Evolutionary conservation across 768 basidiomycete genomes (phyloP).

Genomic region (Hemileccinum impolitum): DNA sequence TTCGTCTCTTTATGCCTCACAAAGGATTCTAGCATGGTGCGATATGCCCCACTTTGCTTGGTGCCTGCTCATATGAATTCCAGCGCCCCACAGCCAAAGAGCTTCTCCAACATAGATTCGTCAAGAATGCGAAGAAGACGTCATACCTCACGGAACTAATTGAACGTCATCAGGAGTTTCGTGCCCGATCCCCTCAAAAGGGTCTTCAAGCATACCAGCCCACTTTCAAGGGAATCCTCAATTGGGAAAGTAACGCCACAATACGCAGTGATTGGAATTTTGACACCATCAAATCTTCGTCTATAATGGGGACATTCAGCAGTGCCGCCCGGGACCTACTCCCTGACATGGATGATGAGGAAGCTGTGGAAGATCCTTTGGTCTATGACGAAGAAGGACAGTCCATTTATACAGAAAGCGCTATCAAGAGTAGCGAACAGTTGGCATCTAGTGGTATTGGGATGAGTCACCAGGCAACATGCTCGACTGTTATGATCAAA

Average conservation of each 20-base stretch:
- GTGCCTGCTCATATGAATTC: slow-evolving; percentile 12
- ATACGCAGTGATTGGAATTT: slow-evolving; percentile 96
- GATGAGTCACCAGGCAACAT: slow-evolving; percentile 51
- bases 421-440: slow-evolving; percentile 64
- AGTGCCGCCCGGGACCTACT: slow-evolving; percentile 69
- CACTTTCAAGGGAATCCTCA: slow-evolving; percentile 52
- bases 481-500: slow-evolving; percentile 74
- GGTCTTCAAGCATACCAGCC: slow-evolving; percentile 53
- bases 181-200: slow-evolving; percentile 57
- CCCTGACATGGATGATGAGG: slow-evolving; percentile 58
- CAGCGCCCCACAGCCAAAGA: slow-evolving; percentile 91
- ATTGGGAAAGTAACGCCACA: slow-evolving; percentile 73
- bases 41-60: slow-evolving; percentile 19
- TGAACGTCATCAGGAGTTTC: slow-evolving; percentile 81
- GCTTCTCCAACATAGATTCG: slow-evolving; percentile 90
- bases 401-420: slow-evolving; percentile 60
- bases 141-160: slow-evolving; percentile 83
- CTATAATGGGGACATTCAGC: slow-evolving; percentile 75
- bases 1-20: slow-evolving; percentile 89
- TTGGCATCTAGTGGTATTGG: slow-evolving; percentile 39
- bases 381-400: slow-evolving; percentile 44
- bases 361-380: slow-evolving; percentile 37
- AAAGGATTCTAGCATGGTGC: slow-evolving; percentile 81
- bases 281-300: slow-evolving; percentile 72
- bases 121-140: slow-evolving; percentile 79